phyloP scores from a whole-genome alignment of 140 eudicot genomes.

The Stevia rebaudiana region DNA sequence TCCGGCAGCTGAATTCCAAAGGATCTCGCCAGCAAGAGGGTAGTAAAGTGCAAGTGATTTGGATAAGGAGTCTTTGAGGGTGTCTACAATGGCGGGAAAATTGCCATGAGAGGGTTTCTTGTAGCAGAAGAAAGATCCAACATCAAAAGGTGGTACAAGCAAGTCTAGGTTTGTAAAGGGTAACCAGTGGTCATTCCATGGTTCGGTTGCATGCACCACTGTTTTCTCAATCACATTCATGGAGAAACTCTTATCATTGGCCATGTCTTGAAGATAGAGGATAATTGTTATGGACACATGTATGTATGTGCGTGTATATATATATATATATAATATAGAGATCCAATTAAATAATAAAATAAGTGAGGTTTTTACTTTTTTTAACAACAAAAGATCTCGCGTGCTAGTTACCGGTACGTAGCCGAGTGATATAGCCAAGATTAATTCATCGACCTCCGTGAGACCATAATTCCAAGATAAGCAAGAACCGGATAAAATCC shows the following conservation, averaged over 20 bases:
- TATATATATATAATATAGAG: too few species aligned
- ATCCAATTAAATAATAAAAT: too few species aligned
- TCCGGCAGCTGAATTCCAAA: not conserved
- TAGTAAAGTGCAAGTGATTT: not conserved
- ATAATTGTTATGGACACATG: too few species aligned
- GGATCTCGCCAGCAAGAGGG: constrained; percentile 11
- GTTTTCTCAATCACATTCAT: constrained; percentile 5
- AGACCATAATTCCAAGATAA: too few species aligned
- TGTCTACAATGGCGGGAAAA: not conserved
- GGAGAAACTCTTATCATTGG: not conserved
- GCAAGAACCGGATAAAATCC: too few species aligned
- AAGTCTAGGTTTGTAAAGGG: constrained; percentile 25
- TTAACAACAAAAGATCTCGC: too few species aligned
- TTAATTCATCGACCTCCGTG: too few species aligned
- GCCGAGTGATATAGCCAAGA: too few species aligned
- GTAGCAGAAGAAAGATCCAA: constrained; percentile 28
- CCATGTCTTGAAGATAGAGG: constrained; percentile 7
- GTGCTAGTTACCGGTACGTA: too few species aligned
- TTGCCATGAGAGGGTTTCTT: constrained; percentile 12
- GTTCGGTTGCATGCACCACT: constrained; percentile 16
- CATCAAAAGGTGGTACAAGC: constrained; percentile 23
- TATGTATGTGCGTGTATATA: too few species aligned
- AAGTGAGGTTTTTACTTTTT: too few species aligned
- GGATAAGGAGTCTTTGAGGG: constrained; percentile 17
- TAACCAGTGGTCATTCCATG: constrained; percentile 20